phyloP scores from a whole-genome alignment of 2,329 filamentous ascomycete species.

The Talaromyces albobiverticillius region DNA sequence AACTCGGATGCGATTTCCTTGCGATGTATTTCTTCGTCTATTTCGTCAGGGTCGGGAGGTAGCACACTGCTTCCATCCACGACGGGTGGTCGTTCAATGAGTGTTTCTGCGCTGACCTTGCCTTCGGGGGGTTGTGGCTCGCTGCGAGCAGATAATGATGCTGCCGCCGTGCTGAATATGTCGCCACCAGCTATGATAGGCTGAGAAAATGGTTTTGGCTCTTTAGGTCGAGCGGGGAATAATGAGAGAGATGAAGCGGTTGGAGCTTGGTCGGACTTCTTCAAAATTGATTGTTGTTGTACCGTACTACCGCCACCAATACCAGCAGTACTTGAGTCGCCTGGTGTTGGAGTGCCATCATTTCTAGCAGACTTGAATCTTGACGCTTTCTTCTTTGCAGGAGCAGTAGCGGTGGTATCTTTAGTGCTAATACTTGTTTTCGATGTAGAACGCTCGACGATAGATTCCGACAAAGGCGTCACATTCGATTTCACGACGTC shows the following conservation, averaged over 20 bases:
- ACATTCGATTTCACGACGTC: conserved; percentile 26
- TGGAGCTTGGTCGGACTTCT: conserved; percentile 20
- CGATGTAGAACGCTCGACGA: conserved; percentile 40
- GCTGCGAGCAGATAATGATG: conserved; percentile 10
- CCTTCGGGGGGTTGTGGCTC: conserved; percentile 39
- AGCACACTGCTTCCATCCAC: conserved; percentile 22
- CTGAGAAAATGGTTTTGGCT: conserved; percentile 39
- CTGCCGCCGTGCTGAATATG: conserved; percentile 4
- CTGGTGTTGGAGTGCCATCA: conserved; percentile 15
- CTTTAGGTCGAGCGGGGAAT: conserved; percentile 36
- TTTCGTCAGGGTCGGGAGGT: conserved; percentile 57
- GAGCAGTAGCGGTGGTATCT: conserved; percentile 18
- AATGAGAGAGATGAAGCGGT: conserved; percentile 28
- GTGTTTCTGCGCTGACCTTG: conserved; percentile 56
- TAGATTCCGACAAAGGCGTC: conserved; percentile 38
- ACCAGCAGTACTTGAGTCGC: conserved; percentile 11
- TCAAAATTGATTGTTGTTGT: conserved; percentile 2
- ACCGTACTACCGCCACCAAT: background rate
- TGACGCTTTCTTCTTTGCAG: conserved; percentile 39
- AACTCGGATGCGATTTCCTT: conserved; percentile 81
- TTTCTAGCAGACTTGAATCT: conserved; percentile 42
- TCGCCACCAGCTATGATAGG: conserved; percentile 26
- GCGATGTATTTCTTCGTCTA: conserved; percentile 70
- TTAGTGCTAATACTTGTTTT: conserved; percentile 1
- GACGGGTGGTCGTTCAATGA: conserved; percentile 50